A percentile compares a stretch with the other conserved stretches of the same genome.
phyloP scores from a whole-genome alignment of 305 asterid genomes.

The Andrographis paniculata region DNA sequence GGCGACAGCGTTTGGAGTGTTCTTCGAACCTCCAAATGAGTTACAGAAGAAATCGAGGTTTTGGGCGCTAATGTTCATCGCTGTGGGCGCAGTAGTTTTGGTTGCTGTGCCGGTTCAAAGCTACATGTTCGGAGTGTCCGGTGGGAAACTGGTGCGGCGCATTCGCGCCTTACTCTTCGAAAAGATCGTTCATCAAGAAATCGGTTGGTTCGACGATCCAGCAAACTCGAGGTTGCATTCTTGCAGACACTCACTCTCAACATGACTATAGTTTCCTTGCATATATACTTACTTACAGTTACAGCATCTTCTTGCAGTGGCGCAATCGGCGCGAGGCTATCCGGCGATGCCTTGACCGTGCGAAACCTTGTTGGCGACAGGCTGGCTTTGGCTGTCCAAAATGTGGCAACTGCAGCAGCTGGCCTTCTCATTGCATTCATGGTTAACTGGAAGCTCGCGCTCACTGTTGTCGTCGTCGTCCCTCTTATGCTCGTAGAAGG shows the following conservation, averaged over 20 bases:
- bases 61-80: conserved; percentile 36
- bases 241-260: no score
- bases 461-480: conserved; percentile 28
- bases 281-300: background rate
- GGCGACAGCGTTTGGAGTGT: conserved; percentile 19
- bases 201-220: conserved; percentile 43
- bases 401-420: conserved; percentile 31
- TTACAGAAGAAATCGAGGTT: conserved; percentile 28
- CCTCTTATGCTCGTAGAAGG: conserved; percentile 33
- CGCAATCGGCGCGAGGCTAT: conserved; percentile 49
- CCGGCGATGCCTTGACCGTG: conserved; percentile 41
- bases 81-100: conserved; percentile 24
- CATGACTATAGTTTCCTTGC: background rate
- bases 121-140: conserved; percentile 38
- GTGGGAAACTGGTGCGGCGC: conserved; percentile 31
- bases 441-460: conserved; percentile 42
- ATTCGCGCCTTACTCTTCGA: conserved; percentile 26
- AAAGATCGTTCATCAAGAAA: conserved; percentile 37
- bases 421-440: conserved; percentile 40
- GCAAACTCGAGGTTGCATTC: conserved; percentile 36
- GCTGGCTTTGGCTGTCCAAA: conserved; percentile 38
- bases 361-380: conserved; percentile 39
- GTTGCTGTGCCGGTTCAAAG: conserved; percentile 31
- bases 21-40: conserved; percentile 21
- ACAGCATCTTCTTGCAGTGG: no score